Evolutionary conservation across 2,329 filamentous ascomycete species (phyloP), one percentile per base, ranked within the genome.

Genomic region (Cladophialophora bantiana): DNA sequence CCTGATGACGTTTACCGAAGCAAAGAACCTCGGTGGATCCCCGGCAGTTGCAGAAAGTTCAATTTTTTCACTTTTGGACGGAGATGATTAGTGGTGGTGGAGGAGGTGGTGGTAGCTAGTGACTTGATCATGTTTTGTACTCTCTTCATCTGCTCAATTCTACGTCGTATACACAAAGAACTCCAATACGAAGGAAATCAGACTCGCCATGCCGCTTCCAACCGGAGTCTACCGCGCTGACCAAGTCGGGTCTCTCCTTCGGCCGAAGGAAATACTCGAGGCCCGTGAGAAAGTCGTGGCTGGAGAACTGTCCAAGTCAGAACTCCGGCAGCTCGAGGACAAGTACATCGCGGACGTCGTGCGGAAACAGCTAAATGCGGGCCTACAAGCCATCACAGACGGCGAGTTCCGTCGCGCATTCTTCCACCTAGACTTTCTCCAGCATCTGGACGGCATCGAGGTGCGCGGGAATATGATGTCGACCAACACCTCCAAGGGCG

Each of bases 341-440:
- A 77, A 81, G 71, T 77, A 83, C 74, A 81, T 86, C 70, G 76
- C 79, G 36, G 72, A 78, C 5, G 83, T 85, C 1, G 83, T 85
- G 57, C 74, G 79, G 64, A 79, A 82, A 71, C 81, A 86, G 73
- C 77, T 85, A 52, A 77, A 77, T 20, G 80, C 79, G 63, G 84
- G 84, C 38, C 75, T 86, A 31, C 80, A 78, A 62, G 80, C 81
- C 62, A 79, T 86, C 54, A 86, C 84, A 7, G 84, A 86, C 67
- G 84, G 84, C 76, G 84, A 86, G 75, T 86, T 85, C 76, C 82
- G 84, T 60, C 83, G 85, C 63, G 81, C 81, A 54, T 87, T 82
- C 78, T 87, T 87, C 77, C 85, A 87, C 75, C 81, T 86, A 66
- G 85, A 87, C 76, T 87, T 86, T 77, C 79, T 87, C 52, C 80